Evolutionary conservation across 1,284 basidiomycete genomes (phyloP).

Genomic region (Filobasidium uniguttulatum): DNA sequence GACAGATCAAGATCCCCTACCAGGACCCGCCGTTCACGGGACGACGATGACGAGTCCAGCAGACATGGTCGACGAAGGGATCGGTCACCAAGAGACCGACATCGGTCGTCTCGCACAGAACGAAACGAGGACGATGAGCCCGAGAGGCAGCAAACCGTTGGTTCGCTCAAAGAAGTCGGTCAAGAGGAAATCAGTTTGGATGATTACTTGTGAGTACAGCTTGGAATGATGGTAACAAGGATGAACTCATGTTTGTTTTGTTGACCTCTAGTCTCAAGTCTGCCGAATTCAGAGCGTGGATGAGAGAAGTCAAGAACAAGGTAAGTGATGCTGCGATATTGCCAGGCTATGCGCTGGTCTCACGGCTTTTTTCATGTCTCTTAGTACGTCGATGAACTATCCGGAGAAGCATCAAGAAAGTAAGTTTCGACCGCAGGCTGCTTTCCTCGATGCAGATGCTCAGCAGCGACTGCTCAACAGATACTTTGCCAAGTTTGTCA

Average conservation of each 20-base stretch:
- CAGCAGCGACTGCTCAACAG: neutral
- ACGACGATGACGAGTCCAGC: neutral
- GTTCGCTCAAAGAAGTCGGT: constrained; percentile 26
- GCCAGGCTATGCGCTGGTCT: neutral
- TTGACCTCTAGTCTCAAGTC: constrained; percentile 8
- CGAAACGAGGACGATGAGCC: constrained; percentile 4
- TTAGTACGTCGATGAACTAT: constrained; percentile 33
- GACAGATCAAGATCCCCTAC: too few species aligned
- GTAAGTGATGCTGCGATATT: neutral
- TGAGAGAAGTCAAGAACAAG: constrained; percentile 21
- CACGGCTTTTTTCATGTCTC: constrained; percentile 16
- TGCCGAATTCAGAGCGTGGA: constrained; percentile 22
- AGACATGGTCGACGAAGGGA: neutral
- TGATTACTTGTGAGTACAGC: constrained; percentile 32
- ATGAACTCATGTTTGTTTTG: neutral
- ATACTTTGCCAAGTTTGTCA: constrained; percentile 33
- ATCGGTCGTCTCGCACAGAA: too few species aligned
- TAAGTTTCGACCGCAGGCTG: constrained; percentile 8
- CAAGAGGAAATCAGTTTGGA: constrained; percentile 27
- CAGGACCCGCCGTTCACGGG: too few species aligned
- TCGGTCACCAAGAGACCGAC: neutral
- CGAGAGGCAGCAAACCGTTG: constrained; percentile 20
- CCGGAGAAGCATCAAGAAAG: constrained; percentile 28
- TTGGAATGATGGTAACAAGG: neutral
- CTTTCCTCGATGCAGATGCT: neutral